Evolutionary conservation across 2,329 filamentous ascomycete species (phyloP).

Genomic region (Fulvia fulva): DNA sequence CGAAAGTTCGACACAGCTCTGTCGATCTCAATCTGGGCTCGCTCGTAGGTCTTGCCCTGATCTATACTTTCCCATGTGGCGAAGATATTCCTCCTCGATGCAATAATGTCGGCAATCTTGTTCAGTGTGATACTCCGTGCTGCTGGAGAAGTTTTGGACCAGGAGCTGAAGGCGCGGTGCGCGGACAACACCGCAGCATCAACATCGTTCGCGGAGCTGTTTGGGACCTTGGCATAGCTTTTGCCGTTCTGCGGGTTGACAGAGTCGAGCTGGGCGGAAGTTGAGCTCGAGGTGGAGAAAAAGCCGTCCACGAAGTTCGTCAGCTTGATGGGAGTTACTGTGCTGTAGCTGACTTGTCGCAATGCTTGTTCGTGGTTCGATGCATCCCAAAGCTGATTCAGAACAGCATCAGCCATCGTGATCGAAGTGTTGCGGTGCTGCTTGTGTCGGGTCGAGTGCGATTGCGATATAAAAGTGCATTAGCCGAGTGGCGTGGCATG

Average conservation of each 20-base stretch:
- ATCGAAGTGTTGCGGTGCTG: background rate
- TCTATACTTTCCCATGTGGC: slow-evolving; percentile 13
- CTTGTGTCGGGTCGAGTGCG: background rate
- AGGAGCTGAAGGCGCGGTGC: slow-evolving; percentile 4
- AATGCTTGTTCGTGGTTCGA: background rate
- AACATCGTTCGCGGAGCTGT: slow-evolving; percentile 4
- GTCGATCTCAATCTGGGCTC: slow-evolving; percentile 11
- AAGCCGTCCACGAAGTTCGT: slow-evolving; percentile 8
- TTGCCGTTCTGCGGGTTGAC: slow-evolving; percentile 7
- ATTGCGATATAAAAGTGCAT: too few species aligned
- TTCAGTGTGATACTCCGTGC: slow-evolving; percentile 4
- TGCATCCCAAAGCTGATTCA: slow-evolving; percentile 3
- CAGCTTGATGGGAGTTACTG: background rate
- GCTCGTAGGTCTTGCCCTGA: slow-evolving; percentile 13
- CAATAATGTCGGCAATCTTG: slow-evolving; percentile 8
- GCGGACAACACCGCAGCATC: slow-evolving; percentile 6
- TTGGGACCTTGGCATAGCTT: slow-evolving; percentile 7
- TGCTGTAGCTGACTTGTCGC: background rate
- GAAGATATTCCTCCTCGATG: background rate
- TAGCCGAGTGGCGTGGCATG: background rate
- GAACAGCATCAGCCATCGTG: background rate
- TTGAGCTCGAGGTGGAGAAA: background rate
- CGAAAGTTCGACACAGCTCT: slow-evolving; percentile 10
- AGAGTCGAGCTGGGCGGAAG: background rate
- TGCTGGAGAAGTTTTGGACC: slow-evolving; percentile 8